Base-by-base conservation (phyloP, 495 filamentous ascomycete genomes). In the Aspergillus egyptiacus region DNA sequence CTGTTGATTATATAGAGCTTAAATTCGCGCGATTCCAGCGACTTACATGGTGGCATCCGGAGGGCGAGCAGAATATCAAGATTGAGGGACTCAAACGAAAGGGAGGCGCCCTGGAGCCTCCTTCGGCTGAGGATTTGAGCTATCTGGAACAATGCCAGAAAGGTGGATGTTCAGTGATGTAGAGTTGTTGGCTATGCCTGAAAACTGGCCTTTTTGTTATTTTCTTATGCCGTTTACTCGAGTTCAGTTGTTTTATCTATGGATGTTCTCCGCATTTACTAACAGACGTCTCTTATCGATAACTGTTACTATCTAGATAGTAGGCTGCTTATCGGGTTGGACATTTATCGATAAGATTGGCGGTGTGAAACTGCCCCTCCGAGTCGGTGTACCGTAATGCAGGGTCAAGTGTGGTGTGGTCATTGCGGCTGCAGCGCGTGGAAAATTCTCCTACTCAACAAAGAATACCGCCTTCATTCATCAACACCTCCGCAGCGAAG, bases 11-110 rank as follows among this genome's bases (percentile, higher is more conserved):
- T 13, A 81, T 86, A 23, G 84, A 90, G 20, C 74, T 79, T 9
- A 74, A 85, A 55, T 75, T 74, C 1, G 76, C 78, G n/a, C 70
- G 78, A 58, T 57, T 85, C 15, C 93, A 94, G 64, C 74, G 78
- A 37, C 69, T 98, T 20, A 76, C 75, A 54, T 98, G 93, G 93
- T 95, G 87, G 88, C 89, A 97, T 67, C 82, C 77, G 4, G 82
- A 82, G 36, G 94, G 91, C 0, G 76, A 89, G 50, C 91, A 97
- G 67, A 77, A 72, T 19, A 75, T 97, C 54, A 87, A 76, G 53
- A 74, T 96, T 15, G 83, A 79, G 45, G 93, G 93, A 0, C 69
- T 90, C 11, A 80, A 84, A 62, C 75, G 76, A 46, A 81, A 79
- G 58, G 69, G 73, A 14, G 73, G 73, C 14, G 74, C 72, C 14